Conservation (phyloP, 1,284 basidiomycete genomes). For the Boletus semigastroideus region DNA sequence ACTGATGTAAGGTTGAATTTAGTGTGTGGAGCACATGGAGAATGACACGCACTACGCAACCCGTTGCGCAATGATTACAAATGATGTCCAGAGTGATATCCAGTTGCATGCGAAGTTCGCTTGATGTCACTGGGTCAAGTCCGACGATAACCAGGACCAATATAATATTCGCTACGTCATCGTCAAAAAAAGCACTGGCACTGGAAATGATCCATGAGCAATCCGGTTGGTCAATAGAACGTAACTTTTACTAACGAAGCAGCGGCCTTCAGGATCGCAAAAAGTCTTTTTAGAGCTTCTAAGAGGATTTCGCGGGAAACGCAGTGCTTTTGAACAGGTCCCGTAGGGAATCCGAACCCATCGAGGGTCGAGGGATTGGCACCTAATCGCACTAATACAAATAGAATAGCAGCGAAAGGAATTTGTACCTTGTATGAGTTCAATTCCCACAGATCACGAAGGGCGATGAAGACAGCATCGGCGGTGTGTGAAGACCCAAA, state of each 20-base stretch:
- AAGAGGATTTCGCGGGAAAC: conserved; percentile 25
- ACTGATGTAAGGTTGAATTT: conserved; percentile 37
- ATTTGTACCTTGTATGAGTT: conserved; percentile 9
- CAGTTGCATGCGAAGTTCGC: conserved; percentile 46
- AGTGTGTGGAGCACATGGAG: not conserved
- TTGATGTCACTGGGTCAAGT: conserved; percentile 50
- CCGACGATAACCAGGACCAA: conserved; percentile 52
- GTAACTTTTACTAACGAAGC: conserved; percentile 41
- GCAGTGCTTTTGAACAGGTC: conserved; percentile 1
- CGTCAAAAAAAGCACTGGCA: conserved; percentile 31
- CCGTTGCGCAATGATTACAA: conserved; percentile 38
- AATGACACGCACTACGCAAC: conserved; percentile 34
- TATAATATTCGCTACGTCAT: conserved; percentile 52
- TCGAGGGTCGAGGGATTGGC: conserved; percentile 20
- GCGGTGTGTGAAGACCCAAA: conserved; percentile 23
- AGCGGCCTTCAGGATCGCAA: conserved; percentile 44
- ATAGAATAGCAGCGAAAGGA: conserved; percentile 19
- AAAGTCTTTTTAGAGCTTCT: conserved; percentile 40
- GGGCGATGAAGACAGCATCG: conserved; percentile 20
- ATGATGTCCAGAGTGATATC: conserved; percentile 45
- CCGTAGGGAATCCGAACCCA: conserved; percentile 13
- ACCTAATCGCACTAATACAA: conserved; percentile 25
- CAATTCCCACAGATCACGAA: conserved; percentile 25
- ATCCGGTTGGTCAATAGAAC: not conserved
- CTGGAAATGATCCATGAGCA: conserved; percentile 28